Percentiles rank a stretch among this genome's conserved stretches.
Evolutionary conservation across 164 flowering plant genomes (phyloP).

Genomic region (Annona squamosa): DNA sequence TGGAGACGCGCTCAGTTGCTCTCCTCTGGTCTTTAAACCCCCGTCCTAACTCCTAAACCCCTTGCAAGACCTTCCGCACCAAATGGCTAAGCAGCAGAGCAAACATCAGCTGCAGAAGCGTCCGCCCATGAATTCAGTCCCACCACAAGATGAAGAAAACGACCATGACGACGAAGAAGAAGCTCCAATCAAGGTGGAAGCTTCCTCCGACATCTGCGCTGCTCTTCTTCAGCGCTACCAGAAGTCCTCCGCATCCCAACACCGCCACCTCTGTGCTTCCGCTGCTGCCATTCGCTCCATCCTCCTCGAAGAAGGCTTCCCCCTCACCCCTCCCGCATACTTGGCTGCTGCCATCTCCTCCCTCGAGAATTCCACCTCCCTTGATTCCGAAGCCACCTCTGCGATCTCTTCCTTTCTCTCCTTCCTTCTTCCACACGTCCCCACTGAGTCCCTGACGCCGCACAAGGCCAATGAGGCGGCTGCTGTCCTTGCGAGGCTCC

Average conservation of each 20-base stretch:
- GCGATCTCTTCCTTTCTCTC: conserved; percentile 62
- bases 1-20: too few relatives aligned
- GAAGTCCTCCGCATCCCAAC: conserved; percentile 78
- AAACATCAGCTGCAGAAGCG: too few relatives aligned
- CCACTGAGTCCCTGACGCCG: conserved; percentile 26
- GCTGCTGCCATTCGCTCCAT: conserved; percentile 77
- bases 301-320: conserved; percentile 53
- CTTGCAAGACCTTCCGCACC: background rate
- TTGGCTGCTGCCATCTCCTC: conserved; percentile 69
- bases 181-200: background rate
- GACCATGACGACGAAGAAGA: background rate
- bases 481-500: conserved; percentile 31
- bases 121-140: background rate
- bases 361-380: conserved; percentile 5
- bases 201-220: conserved; percentile 49
- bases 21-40: background rate
- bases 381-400: conserved; percentile 36
- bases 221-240: conserved; percentile 65
- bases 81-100: background rate
- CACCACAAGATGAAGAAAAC: background rate
- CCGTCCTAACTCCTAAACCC: background rate
- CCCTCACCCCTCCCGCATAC: conserved; percentile 63
- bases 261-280: conserved; percentile 87
- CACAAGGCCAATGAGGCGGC: conserved; percentile 59
- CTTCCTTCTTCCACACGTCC: conserved; percentile 48